Conservation (phyloP, 2,329 filamentous ascomycete species). For the Fusarium lateritium region DNA sequence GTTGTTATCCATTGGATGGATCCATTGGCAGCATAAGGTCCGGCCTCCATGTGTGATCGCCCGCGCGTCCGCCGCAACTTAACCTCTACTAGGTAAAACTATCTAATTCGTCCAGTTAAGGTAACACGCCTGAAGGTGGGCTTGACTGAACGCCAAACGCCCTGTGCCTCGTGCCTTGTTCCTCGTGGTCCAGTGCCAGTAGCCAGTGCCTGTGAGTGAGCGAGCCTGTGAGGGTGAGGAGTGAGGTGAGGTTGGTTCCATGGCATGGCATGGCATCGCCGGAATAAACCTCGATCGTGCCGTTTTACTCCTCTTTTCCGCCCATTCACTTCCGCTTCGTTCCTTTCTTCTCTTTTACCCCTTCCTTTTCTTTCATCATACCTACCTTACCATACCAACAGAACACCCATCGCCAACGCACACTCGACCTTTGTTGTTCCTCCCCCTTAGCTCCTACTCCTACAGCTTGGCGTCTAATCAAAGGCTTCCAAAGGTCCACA, state of each 20-base stretch:
- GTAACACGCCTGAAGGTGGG: conserved; percentile 10
- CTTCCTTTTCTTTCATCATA: conserved; percentile 1
- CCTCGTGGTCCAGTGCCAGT: conserved; percentile 14
- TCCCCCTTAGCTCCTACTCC: conserved; percentile 30
- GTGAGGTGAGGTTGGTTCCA: conserved; percentile 11
- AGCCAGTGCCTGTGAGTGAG: conserved; percentile 19
- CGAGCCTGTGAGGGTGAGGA: conserved; percentile 19
- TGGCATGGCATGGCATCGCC: conserved; percentile 17
- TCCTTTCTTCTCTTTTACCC: conserved; percentile 2
- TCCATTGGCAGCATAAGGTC: conserved; percentile 15
- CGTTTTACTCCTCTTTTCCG: conserved; percentile 35
- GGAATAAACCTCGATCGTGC: conserved; percentile 43
- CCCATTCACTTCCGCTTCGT: conserved; percentile 21
- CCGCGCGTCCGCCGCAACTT: conserved; percentile 41
- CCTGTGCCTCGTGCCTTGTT: conserved; percentile 40
- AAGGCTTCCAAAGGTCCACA: conserved; percentile 46
- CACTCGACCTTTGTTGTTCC: conserved; percentile 10
- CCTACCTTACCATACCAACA: background rate
- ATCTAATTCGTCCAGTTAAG: conserved; percentile 26
- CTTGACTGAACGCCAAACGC: conserved; percentile 24
- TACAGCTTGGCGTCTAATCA: conserved; percentile 38
- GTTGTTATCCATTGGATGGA: conserved; percentile 35
- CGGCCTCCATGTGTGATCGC: conserved; percentile 38
- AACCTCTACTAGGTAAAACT: conserved; percentile 29
- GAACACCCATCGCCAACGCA: conserved; percentile 6